A percentile compares a stretch with the other conserved stretches of the same genome.
phyloP scores from a whole-genome alignment of 805 yeast genomes.

The Yarrowia deformans region DNA sequence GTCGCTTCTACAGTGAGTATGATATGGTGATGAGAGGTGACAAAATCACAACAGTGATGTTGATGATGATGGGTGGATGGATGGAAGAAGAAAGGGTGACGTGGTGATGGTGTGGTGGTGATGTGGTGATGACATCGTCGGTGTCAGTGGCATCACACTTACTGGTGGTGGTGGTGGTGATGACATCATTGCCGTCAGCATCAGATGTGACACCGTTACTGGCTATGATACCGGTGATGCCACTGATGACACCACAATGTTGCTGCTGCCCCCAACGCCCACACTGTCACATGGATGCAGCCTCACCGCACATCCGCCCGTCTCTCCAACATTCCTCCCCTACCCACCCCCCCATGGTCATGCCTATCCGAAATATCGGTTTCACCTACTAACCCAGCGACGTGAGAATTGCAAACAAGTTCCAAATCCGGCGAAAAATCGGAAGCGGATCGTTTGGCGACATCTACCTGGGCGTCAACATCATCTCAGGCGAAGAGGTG shows the following conservation, averaged over 20 bases:
- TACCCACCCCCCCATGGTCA: no score
- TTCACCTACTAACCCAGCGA: slow-evolving; percentile 57
- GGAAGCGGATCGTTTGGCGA: slow-evolving; percentile 99
- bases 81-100: not conserved
- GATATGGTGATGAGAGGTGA: not conserved
- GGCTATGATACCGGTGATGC: no score
- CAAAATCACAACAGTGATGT: not conserved
- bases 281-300: no score
- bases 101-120: not conserved
- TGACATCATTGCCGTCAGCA: no score
- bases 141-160: no score
- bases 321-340: no score
- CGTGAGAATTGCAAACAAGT: slow-evolving; percentile 91
- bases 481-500: slow-evolving; percentile 95
- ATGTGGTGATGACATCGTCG: no score
- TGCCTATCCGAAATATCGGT: no score
- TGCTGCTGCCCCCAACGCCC: no score
- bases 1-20: slow-evolving; percentile 40
- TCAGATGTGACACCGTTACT: no score
- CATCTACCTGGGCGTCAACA: slow-evolving; percentile 86
- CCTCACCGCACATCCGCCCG: no score
- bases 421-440: slow-evolving; percentile 90
- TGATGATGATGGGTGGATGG: not conserved
- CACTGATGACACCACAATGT: no score
- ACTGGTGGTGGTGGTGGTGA: not conserved